Conservation (phyloP, 768 basidiomycete genomes). For the Tricholoma sp. region DNA sequence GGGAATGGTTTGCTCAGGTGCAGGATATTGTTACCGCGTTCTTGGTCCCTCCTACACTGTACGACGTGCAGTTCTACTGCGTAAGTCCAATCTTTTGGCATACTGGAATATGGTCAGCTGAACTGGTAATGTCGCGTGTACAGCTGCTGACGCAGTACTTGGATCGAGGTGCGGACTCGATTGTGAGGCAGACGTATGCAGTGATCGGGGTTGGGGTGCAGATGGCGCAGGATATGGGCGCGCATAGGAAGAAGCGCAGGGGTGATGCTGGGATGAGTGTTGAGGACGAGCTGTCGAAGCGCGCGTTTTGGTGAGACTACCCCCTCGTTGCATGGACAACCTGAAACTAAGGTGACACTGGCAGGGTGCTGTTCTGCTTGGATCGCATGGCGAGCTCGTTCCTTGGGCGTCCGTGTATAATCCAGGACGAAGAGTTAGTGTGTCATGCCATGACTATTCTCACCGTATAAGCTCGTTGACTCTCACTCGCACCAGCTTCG, state of each 20-base stretch:
- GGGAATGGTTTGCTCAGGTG: slow-evolving; percentile 67
- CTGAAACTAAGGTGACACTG: neutral
- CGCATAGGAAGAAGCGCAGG: slow-evolving; percentile 45
- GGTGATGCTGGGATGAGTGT: slow-evolving; percentile 27
- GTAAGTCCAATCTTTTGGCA: slow-evolving; percentile 25
- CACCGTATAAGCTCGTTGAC: slow-evolving; percentile 1
- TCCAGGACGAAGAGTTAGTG: slow-evolving; percentile 71
- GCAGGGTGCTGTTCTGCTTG: slow-evolving; percentile 51
- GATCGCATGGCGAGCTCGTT: slow-evolving; percentile 47
- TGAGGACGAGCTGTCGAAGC: slow-evolving; percentile 74
- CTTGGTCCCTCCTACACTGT: slow-evolving; percentile 57
- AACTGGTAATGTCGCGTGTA: neutral
- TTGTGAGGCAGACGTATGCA: slow-evolving; percentile 52
- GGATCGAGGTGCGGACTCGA: slow-evolving; percentile 53
- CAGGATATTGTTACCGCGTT: slow-evolving; percentile 59
- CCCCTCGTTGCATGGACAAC: slow-evolving; percentile 6
- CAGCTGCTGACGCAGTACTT: slow-evolving; percentile 53
- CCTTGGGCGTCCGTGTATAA: slow-evolving; percentile 69
- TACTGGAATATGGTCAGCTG: neutral
- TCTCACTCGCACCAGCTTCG: slow-evolving; percentile 45
- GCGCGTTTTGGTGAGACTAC: slow-evolving; percentile 51
- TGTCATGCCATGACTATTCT: slow-evolving; percentile 18
- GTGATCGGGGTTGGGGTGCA: slow-evolving; percentile 68
- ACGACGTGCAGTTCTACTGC: slow-evolving; percentile 69
- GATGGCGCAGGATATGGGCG: slow-evolving; percentile 73